Base-by-base conservation (phyloP, 495 filamentous ascomycete species). In the Wilcoxina mikolae region DNA sequence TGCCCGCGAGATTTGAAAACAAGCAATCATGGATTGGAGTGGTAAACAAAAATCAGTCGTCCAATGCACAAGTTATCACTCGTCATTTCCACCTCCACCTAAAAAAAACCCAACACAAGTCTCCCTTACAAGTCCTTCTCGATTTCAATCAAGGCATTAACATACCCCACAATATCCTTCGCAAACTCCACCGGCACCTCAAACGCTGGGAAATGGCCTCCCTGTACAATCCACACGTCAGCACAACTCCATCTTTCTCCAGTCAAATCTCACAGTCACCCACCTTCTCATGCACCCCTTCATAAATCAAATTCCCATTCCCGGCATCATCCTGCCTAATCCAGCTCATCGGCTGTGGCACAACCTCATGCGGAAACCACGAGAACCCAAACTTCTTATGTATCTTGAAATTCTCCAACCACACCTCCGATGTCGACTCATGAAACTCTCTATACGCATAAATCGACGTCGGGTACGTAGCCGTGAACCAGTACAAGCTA, bases 401-500 rank as follows among this genome's bases (percentile, higher is more conserved):
- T 45, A 75, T 70, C 53, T 67, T 70, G 48, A 63, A 67, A 15
- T 71, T 56, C 23, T 48, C 45, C 12, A 67, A 57, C 27, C 68
- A 46, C 54, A 65, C 61, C 22, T 55, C 55, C 58, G 41, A 46
- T 44, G n/a, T n/a, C 11, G 18, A 0, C n/a, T 27, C 23, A 11
- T 5, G 15, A n/a, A 75, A 65, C 60, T 68, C 59, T 11, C 73
- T 73, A 62, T 77, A 81, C 0, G 68, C 70, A 61, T 80, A 86
- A 31, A 84, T 74, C 1, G 70, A 67, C 3, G 74, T 69, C 4
- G 76, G 71, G 43, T 77, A 78, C 2, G 73, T 73, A 3, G 78
- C 69, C 0, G 79, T 82, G 26, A 83, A 71, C 82, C 81, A 85
- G 66, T 80, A 86, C 22, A 83, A 62, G 2, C 72, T 76, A 17